Evolutionary conservation across 2,329 filamentous ascomycete genomes (phyloP), one percentile per base, ranked within the genome.

Genomic region (Seiridium unicorne): DNA sequence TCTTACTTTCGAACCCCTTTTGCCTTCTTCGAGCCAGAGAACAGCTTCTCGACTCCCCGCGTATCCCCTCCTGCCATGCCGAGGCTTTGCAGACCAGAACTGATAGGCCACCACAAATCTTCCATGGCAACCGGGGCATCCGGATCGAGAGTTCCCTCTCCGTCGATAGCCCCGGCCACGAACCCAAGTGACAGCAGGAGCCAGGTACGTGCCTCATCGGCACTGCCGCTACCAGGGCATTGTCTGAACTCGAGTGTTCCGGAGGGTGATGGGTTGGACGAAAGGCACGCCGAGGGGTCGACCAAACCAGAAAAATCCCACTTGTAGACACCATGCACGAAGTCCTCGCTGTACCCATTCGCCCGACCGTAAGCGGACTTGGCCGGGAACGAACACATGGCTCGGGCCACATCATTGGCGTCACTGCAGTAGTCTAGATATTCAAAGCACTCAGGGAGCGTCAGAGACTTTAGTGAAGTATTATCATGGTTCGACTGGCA

Each of bases 81-180:
- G 36, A 40, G 32, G 26, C n/a, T 18, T 34, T 56, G 58, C 13
- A 55, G 18, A 5, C 58, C 58, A 8, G 13, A 34, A 11, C 51
- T 46, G 40, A 60, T 40, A 1, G 11, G 26, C 51, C 58, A 55
- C 58, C 51, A 56, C 13, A 60, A 51, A 4, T 44, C 44, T 9
- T 55, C 51, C 51, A 60, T 55, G 51, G 10, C 26, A 11, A 55
- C 58, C 2, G 51, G 40, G n/a, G 11, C 51, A 11, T 32, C 35
- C 6, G 44, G 44, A 18, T 55, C 58, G 18, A 56, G 98, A 54
- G 94, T 98, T 61, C 94, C 95, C 44, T 98, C 93, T 57, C 95
- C 95, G 72, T 99, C 95, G 65, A 97, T 98, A 62, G 93, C 93
- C 59, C 91, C 91, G n/a, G 98, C 92, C 34, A 98, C 78, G 60